phyloP scores from a whole-genome alignment of 2,329 filamentous ascomycete genomes.

The Chaetothyriales sp. region DNA sequence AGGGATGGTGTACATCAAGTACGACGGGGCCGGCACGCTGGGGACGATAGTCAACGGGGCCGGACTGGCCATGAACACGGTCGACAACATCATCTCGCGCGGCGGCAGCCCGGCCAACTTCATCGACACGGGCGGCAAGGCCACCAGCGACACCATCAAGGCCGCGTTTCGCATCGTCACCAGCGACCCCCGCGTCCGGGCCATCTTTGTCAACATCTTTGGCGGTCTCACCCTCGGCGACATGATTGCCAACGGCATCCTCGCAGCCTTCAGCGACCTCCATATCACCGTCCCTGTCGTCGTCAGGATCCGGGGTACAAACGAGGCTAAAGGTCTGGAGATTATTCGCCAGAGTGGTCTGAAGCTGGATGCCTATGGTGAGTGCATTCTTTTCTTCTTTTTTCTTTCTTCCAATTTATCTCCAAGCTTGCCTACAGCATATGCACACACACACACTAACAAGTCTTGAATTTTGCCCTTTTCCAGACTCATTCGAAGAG shows the following conservation, averaged over 20 bases:
- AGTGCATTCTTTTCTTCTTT: slow-evolving; percentile 16
- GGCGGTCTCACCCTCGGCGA: slow-evolving; percentile 57
- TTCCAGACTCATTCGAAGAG: slow-evolving; percentile 35
- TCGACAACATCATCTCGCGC: slow-evolving; percentile 57
- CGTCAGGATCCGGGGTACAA: slow-evolving; percentile 61
- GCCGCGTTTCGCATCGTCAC: slow-evolving; percentile 61
- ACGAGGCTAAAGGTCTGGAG: slow-evolving; percentile 53
- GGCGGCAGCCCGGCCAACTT: slow-evolving; percentile 66
- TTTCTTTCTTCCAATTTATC: not conserved
- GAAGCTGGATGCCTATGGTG: slow-evolving; percentile 54
- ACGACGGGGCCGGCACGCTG: slow-evolving; percentile 44
- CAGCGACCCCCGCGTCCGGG: slow-evolving; percentile 54
- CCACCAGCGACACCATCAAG: slow-evolving; percentile 66
- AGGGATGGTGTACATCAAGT: slow-evolving; percentile 65
- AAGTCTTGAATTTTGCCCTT: not conserved
- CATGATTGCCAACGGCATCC: slow-evolving; percentile 64
- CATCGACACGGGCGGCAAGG: slow-evolving; percentile 78
- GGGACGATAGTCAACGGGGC: slow-evolving; percentile 74
- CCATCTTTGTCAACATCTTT: slow-evolving; percentile 59
- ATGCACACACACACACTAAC: too few relatives aligned
- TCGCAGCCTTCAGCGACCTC: slow-evolving; percentile 57
- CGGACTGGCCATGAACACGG: slow-evolving; percentile 79
- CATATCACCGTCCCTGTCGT: slow-evolving; percentile 55
- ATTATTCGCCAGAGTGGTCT: slow-evolving; percentile 56
- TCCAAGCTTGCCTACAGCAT: too few relatives aligned